A percentile compares a stretch with the other conserved stretches of the same genome.
Evolutionary conservation across 139 green algal genomes (phyloP).

Genomic region (Zygnema circumcarinatum): DNA sequence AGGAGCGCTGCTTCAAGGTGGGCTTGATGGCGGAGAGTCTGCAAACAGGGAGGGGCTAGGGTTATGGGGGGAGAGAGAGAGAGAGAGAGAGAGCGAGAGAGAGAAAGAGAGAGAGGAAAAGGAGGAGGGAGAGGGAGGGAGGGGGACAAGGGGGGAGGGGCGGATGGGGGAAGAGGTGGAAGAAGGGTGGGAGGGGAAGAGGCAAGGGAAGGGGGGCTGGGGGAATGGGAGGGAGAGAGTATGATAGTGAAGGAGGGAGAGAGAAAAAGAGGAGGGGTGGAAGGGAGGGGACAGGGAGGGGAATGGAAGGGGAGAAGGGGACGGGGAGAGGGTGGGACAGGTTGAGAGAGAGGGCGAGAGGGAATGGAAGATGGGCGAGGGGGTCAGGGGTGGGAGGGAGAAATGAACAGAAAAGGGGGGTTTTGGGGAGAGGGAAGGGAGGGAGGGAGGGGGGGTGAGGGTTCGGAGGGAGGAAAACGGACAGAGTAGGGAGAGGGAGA

Average conservation of each 20-base stretch:
- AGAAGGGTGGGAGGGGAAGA: not conserved
- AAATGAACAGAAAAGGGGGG: not conserved
- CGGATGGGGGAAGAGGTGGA: not conserved
- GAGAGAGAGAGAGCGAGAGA: constrained; percentile 2
- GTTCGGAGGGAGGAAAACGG: not conserved
- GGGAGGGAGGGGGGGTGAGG: not conserved
- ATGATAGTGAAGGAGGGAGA: not conserved
- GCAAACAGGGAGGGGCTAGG: too few species aligned
- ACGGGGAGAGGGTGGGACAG: not conserved
- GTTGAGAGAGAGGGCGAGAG: not conserved
- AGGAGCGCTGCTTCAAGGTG: not conserved
- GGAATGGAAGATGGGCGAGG: not conserved
- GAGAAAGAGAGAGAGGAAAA: not conserved
- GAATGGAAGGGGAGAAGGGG: not conserved
- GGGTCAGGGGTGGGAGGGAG: not conserved
- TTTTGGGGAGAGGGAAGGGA: not conserved
- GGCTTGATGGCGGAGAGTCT: constrained; percentile 3
- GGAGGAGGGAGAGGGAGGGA: not conserved
- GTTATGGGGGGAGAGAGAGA: not conserved
- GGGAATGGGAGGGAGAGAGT: not conserved
- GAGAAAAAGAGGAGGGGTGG: not conserved
- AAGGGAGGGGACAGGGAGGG: not conserved
- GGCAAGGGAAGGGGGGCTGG: not conserved
- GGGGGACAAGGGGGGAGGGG: not conserved
- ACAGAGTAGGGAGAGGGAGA: not conserved